These are phyloP conservation scores for Boeremia lycopersici DNA, from an alignment of 2,329 filamentous ascomycete genomes.

Conservation along the genomic window DNA sequence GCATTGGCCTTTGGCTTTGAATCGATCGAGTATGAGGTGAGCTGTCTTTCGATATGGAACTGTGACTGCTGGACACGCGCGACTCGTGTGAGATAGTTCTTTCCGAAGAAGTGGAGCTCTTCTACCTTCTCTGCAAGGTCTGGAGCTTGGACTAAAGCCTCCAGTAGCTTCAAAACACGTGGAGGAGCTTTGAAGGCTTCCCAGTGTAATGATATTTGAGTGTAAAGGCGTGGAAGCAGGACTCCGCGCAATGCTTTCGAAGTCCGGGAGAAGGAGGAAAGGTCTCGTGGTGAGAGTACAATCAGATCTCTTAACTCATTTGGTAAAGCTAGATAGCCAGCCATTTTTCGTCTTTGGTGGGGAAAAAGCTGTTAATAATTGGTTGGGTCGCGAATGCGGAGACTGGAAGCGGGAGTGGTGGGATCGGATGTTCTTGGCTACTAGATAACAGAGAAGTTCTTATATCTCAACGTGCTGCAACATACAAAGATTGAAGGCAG, in stretches of 20 bases:
- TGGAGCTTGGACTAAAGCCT: background rate
- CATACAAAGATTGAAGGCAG: background rate
- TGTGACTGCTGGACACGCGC: background rate
- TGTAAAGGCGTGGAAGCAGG: conserved; percentile 7
- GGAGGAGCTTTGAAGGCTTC: conserved; percentile 3
- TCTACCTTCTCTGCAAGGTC: conserved; percentile 5
- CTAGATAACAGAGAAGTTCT: background rate
- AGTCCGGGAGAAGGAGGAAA: conserved; percentile 7
- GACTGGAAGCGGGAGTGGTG: background rate
- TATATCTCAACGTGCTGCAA: background rate
- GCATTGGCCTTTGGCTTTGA: background rate
- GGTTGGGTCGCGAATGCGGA: background rate
- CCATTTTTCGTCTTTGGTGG: background rate
- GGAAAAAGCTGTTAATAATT: background rate
- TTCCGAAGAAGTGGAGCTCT: background rate
- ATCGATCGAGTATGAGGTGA: background rate
- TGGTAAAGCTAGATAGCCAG: conserved; percentile 5
- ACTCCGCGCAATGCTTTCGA: conserved; percentile 3
- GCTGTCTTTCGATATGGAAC: background rate
- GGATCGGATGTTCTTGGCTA: background rate
- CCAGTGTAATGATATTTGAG: conserved; percentile 1
- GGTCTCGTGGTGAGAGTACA: background rate
- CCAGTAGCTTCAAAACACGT: background rate
- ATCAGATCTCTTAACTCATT: conserved; percentile 2
- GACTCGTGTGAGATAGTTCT: background rate